Percentiles rank a stretch among this genome's conserved stretches.
Conservation (phyloP, 352 stramenopile genomes). For the Poterioochromonas sp. region DNA sequence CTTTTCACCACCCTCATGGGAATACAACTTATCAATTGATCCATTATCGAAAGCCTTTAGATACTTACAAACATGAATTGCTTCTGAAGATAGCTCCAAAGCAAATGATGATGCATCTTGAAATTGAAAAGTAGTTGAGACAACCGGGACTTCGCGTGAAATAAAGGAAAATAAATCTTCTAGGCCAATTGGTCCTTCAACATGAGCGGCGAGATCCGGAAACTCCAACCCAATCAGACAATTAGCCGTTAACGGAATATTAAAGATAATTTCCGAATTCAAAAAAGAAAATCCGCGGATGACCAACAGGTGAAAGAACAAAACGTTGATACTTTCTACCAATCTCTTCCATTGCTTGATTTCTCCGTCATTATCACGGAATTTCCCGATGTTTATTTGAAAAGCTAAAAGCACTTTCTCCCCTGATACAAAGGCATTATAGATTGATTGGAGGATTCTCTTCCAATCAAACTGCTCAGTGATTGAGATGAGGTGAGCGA, state of each 20-base stretch:
- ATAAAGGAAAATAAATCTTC: constrained; percentile 41
- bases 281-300: neutral
- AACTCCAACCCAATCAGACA: constrained; percentile 39
- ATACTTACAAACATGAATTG: constrained; percentile 45
- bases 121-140: too few species aligned
- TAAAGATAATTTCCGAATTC: neutral
- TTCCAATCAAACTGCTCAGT: neutral
- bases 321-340: constrained; percentile 3
- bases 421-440: too few species aligned
- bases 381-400: neutral
- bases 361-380: neutral
- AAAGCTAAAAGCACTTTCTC: neutral
- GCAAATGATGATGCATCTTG: constrained; percentile 37
- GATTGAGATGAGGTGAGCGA: neutral
- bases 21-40: constrained; percentile 47
- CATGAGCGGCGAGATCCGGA: constrained; percentile 34
- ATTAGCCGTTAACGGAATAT: constrained; percentile 37
- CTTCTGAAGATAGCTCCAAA: constrained; percentile 41
- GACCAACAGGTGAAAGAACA: constrained; percentile 7
- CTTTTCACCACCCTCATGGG: neutral
- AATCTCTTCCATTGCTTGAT: too few species aligned
- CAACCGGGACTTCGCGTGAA: constrained; percentile 28
- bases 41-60: constrained; percentile 46
- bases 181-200: constrained; percentile 40
- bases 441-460: neutral